A percentile compares a stretch with the other conserved stretches of the same genome.
Evolutionary conservation across 2,329 filamentous ascomycete species (phyloP).

Genomic region (Scedosporium boydii): DNA sequence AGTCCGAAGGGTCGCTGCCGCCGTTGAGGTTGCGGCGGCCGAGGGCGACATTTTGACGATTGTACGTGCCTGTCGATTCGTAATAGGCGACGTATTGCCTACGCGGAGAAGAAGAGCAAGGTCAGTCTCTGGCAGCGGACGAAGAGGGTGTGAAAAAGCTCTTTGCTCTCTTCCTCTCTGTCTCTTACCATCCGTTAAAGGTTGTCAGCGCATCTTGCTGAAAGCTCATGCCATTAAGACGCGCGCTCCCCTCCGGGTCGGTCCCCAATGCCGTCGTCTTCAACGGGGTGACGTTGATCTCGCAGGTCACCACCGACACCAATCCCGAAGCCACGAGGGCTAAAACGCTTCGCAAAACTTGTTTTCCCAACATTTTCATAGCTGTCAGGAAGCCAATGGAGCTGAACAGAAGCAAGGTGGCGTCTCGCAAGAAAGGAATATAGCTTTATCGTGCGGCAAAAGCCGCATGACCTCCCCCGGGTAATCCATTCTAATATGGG

Average conservation of each 20-base stretch:
- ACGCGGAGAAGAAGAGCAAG: neutral
- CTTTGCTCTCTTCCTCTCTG: too few relatives aligned
- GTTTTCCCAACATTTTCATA: neutral
- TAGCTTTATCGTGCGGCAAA: neutral
- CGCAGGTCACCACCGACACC: neutral
- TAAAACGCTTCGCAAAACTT: neutral
- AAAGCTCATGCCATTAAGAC: constrained; percentile 14
- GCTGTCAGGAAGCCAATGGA: neutral
- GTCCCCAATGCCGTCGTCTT: constrained; percentile 8
- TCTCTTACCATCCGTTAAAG: constrained; percentile 9
- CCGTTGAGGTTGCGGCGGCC: constrained; percentile 10
- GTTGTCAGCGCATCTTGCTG: constrained; percentile 13
- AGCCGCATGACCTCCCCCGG: neutral
- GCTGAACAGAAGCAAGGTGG: neutral
- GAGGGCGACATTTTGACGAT: constrained; percentile 11
- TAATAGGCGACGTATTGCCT: constrained; percentile 14
- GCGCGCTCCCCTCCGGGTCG: constrained; percentile 10
- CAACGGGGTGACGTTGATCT: neutral
- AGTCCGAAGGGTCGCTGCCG: constrained; percentile 4
- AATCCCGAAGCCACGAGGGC: constrained; percentile 1
- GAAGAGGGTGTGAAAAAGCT: neutral
- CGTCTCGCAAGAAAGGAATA: neutral
- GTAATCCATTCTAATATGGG: neutral
- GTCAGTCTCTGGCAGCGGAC: neutral
- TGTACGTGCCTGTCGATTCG: constrained; percentile 11